Conservation (phyloP, 306 rosid genomes). For the Cucumis cinereus region DNA sequence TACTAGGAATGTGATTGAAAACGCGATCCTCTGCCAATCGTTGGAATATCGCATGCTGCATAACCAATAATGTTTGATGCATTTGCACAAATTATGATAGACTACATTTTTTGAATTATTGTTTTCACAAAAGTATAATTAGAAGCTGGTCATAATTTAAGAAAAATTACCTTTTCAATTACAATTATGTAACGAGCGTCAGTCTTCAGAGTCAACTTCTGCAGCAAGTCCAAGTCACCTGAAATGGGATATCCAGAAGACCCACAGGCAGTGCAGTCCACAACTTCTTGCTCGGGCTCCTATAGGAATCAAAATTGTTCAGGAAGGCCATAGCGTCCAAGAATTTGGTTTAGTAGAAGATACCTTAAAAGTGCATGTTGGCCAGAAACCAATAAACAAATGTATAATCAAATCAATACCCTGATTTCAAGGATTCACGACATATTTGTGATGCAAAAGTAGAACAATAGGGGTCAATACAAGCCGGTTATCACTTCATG, state of each 20-base stretch:
- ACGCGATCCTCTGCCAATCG: conserved; percentile 62
- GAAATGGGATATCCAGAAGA: conserved; percentile 68
- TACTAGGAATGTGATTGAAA: conserved; percentile 75
- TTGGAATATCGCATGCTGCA: conserved; percentile 80
- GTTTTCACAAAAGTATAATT: background rate
- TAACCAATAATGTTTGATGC: background rate
- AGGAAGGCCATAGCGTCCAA: background rate
- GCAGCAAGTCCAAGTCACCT: conserved; percentile 57
- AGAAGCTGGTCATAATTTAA: background rate
- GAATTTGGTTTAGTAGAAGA: background rate
- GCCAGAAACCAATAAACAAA: background rate
- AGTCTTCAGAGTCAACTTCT: conserved; percentile 31
- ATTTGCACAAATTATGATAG: background rate
- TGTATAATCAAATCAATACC: background rate
- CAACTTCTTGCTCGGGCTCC: conserved; percentile 66
- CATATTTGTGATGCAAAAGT: background rate
- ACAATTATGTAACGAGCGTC: conserved; percentile 82
- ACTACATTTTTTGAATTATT: background rate
- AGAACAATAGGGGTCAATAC: background rate
- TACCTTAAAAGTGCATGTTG: background rate
- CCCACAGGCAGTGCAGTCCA: conserved; percentile 69
- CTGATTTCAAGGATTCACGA: background rate
- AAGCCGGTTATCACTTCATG: background rate
- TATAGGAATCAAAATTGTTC: conserved; percentile 4
- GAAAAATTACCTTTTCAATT: conserved; percentile 58